Base-by-base conservation (phyloP, 495 filamentous ascomycete species). In the Penicillium nucicola region DNA sequence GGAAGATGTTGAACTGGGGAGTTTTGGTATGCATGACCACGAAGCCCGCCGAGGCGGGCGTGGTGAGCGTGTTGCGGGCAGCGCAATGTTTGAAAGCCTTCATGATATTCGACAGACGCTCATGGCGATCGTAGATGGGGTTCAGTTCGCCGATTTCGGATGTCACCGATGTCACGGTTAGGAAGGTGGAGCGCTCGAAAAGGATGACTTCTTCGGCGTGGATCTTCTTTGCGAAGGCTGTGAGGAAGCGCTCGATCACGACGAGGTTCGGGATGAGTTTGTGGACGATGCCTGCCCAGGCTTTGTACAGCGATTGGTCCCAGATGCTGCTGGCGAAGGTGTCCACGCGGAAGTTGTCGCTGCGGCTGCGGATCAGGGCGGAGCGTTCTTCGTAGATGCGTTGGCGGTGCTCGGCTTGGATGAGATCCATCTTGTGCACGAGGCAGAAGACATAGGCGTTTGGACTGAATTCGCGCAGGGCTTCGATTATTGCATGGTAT, bases 361-460 rank as follows among this genome's bases (percentile, higher is more conserved):
- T 88, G 57, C 87, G 86, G 52, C 81, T 77, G 43, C 84, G 79
- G 55, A 98, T 87, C 22, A 90, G 72, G 15, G 77, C 70, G 5
- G 85, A 82, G 39, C 89, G 83, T 53, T 92, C 86, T 47, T 89
- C 81, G 69, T 93, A 96, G 52, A 96, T 82, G 33, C 82, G 80
- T 54, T 88, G 82, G 30, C 92, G 83, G 57, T 85, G 79, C 50
- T 86, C 76, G 30, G 82, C 80, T 58, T 89, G 88, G 48, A 97
- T 90, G n/a, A 98, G 82, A 67, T 98, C 93, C 86, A 98, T 96
- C 68, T 98, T 98, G 80, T 98, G 93, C 52, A 98, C 86, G 7
- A 98, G 81, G 44, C 90, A 86, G 72, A 96, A 98, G 56, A 97
- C 82, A 57, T 86, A 84, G 42, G 93, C 92, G 8, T 77, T 77